Evolutionary conservation across 768 basidiomycete species (phyloP), one percentile per base, ranked within the genome.

Genomic region (Boletus rex-veris): DNA sequence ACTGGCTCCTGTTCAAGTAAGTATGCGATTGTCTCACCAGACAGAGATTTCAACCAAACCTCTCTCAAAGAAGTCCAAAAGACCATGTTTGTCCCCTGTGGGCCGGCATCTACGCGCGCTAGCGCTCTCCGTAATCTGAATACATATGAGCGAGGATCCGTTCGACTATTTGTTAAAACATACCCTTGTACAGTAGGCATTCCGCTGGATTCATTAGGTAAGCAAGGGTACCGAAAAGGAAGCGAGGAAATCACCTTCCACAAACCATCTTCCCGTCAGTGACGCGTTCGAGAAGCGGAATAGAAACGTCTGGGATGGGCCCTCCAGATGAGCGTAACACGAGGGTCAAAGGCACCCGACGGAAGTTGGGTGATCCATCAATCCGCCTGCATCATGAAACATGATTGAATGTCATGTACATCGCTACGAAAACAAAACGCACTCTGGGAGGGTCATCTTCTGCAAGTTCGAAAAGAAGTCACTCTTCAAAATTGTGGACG

Each of bases 51-150:
- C n/a, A 28, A 47, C 57, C 73, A 52, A 47, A 88, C 91, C 75
- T 98, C 94, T 65, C 97, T 80, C 53, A 99, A 70, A 0, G 91
- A 95, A n/a, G 94, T 98, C 97, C 97, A 98, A 55, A 83, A 86
- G 14, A 94, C 87, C 58, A 70, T 80, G 53, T 90, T 88, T 24
- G 72, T 64, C 2, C 93, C 93, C n/a, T 81, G 76, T 14, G 87
- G 86, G 8, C 83, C 84, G 4, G 95, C 97, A 57, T 87, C 80
- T 44, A 98, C 89, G 54, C 89, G 78, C 19, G 78, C 72, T 41
- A 98, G 71, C 3, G 93, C 92, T 53, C 83, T 78, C 49, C 91
- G 82, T 54, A 97, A 74, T 7, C 93, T 93, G 30, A 26, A 12
- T 15, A 44, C 49, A 52, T 10, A 50, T 51, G 42, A 52, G 46